Evolutionary conservation across 805 yeast species (phyloP).

Genomic region (Nakazawaea laoshanensis): DNA sequence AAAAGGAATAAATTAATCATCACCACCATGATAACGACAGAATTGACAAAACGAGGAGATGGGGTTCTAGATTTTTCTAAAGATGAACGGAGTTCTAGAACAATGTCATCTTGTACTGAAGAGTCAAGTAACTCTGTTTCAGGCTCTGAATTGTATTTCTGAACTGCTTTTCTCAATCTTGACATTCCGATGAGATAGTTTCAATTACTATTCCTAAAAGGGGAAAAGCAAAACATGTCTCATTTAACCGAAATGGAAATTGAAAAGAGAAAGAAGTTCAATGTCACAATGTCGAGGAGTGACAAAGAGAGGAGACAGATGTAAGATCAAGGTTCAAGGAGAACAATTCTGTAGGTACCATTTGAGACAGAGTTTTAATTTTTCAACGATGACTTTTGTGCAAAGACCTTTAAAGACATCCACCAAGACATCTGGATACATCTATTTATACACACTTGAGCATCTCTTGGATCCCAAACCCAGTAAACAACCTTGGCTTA

Average conservation of each 20-base stretch:
- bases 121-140: constrained; percentile 5
- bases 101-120: constrained; percentile 6
- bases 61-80: neutral
- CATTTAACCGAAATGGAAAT: too few relatives aligned
- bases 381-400: too few relatives aligned
- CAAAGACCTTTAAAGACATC: too few relatives aligned
- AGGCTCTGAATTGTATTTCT: constrained; percentile 5
- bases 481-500: constrained; percentile 26
- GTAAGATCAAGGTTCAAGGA: constrained; percentile 22
- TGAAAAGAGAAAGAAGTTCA: neutral
- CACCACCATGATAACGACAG: constrained; percentile 13
- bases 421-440: too few relatives aligned
- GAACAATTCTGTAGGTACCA: constrained; percentile 29
- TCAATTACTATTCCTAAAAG: neutral
- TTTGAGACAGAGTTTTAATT: too few relatives aligned
- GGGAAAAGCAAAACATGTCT: constrained; percentile 8
- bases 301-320: constrained; percentile 30
- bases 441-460: constrained; percentile 41
- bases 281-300: constrained; percentile 30
- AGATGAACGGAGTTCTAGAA: constrained; percentile 5
- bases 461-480: constrained; percentile 25
- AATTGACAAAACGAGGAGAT: constrained; percentile 3
- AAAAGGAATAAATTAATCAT: constrained; percentile 18
- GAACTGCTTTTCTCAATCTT: constrained; percentile 7
- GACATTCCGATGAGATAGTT: constrained; percentile 1